phyloP scores from a whole-genome alignment of 1,139 yeast species.

The Lodderomyces metapsilosis region DNA sequence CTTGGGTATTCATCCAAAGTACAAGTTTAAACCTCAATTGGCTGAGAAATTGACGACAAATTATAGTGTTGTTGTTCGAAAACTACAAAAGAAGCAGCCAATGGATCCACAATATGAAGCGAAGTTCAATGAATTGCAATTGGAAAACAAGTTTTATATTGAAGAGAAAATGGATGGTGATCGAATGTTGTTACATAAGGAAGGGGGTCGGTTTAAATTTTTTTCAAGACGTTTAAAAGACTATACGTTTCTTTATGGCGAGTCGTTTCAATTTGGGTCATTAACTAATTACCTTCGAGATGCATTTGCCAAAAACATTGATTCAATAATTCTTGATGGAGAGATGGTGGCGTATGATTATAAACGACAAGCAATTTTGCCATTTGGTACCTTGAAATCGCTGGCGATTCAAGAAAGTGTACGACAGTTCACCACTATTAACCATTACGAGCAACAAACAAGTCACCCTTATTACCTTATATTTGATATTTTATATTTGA shows the following conservation, averaged over 20 bases:
- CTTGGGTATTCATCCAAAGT: conserved; percentile 44
- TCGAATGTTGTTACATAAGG: conserved; percentile 68
- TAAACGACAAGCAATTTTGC: conserved; percentile 55
- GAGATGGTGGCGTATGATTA: conserved; percentile 92
- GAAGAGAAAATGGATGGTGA: conserved; percentile 97
- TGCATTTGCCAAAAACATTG: conserved; percentile 42
- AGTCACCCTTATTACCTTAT: conserved; percentile 63
- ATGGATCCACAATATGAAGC: conserved; percentile 23
- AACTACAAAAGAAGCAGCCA: conserved; percentile 28
- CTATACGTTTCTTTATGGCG: conserved; percentile 73
- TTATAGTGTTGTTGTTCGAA: conserved; percentile 48
- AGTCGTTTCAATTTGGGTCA: conserved; percentile 55
- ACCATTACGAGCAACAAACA: conserved; percentile 35
- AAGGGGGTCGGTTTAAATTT: conserved; percentile 51
- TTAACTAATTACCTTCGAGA: conserved; percentile 54
- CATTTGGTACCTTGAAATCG: conserved; percentile 77
- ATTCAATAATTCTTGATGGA: conserved; percentile 73
- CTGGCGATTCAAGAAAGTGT: conserved; percentile 60
- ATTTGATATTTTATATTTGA: conserved; percentile 71
- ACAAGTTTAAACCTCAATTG: conserved; percentile 71
- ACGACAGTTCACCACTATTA: conserved; percentile 39
- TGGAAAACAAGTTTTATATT: conserved; percentile 53
- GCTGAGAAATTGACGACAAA: conserved; percentile 52
- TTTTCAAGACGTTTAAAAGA: conserved; percentile 72
- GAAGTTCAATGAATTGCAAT: conserved; percentile 15